Percentiles rank a stretch among this genome's conserved stretches.
Conservation (phyloP, 371 early-diverging fungal genomes). For the Rhizopus microsporus region DNA sequence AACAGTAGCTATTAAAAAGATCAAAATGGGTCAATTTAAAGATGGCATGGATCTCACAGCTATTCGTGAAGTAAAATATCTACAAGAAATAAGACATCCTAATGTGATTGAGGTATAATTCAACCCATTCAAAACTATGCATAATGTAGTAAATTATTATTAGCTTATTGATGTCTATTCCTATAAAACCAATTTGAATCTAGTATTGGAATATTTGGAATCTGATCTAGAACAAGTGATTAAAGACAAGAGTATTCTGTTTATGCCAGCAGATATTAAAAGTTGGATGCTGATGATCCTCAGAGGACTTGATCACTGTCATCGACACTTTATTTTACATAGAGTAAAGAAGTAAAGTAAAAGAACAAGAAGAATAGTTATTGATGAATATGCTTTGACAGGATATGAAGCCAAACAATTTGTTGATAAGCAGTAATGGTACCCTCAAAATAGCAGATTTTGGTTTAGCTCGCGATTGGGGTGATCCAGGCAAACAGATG, state of each 20-base stretch:
- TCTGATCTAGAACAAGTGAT: constrained; percentile 98
- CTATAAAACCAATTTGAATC: constrained; percentile 89
- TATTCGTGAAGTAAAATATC: constrained; percentile 95
- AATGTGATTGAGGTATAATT: constrained; percentile 82
- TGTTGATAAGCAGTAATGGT: constrained; percentile 90
- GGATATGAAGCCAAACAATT: constrained; percentile 99
- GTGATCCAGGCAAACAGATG: constrained; percentile 80
- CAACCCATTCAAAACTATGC: neutral
- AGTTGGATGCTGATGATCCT: constrained; percentile 98
- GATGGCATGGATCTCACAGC: constrained; percentile 95
- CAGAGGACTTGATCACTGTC: constrained; percentile 93
- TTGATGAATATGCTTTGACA: constrained; percentile 12
- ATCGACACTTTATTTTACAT: constrained; percentile 93
- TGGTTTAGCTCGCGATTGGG: constrained; percentile 96
- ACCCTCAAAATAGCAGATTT: constrained; percentile 99
- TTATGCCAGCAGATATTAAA: constrained; percentile 98
- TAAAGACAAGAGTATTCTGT: constrained; percentile 90
- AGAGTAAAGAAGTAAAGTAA: constrained; percentile 58
- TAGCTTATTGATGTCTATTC: constrained; percentile 94
- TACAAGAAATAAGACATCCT: constrained; percentile 92
- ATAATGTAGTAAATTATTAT: neutral
- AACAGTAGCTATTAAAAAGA: constrained; percentile 93
- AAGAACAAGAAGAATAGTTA: neutral
- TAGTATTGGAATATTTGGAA: constrained; percentile 96
- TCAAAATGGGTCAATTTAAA: constrained; percentile 87